Base-by-base conservation (phyloP, 768 basidiomycete species). In the Tulasnella sp. region DNA sequence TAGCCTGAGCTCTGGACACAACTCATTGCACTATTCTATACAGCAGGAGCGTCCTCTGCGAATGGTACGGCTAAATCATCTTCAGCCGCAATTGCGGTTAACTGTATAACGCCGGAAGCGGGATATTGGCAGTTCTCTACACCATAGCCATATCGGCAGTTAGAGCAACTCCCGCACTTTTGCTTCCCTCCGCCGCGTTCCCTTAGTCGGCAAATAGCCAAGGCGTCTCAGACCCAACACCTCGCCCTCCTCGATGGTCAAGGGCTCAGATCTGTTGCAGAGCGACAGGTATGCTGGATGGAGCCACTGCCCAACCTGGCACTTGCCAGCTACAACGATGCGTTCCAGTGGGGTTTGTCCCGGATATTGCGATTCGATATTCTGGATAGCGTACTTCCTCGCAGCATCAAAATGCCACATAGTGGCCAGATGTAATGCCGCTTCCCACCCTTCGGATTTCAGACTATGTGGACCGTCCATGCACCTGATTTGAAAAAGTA, bases 201-300 rank as follows among this genome's bases (percentile, higher is more conserved):
- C 19, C 55, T n/a, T 4, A 56, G 21, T 9, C 44, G 34, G 3
- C 55, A 56, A 17, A 56, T 27, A 4, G 55, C 55, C 13, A 29
- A 43, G 42, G 3, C 41, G 17, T 44, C 9, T 7, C 1, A 43
- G 11, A 15, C 55, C 55, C 24, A 56, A 26, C 11, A 26, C 3
- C 15, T 43, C 55, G 11, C n/a, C 55, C 21, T 56, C 55, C 13
- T 44, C 55, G 8, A 42, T 30, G 23, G 19, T 15, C 26, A 56
- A 24, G 4, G 19, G 21, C 3, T 10, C 41, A 21, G n/a, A 24
- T 44, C 55, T 19, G 2, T 13, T 56, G 42, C 55, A 56, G 5
- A 56, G 55, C 4, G 26, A 24, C 11, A 17, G 27, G 19, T 56
- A 56, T 13, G 55, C 55, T 4, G 55, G 55, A 45, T 56, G 55